phyloP scores from a whole-genome alignment of 148 eudicot genomes.

The Salicornia ramosissima region DNA sequence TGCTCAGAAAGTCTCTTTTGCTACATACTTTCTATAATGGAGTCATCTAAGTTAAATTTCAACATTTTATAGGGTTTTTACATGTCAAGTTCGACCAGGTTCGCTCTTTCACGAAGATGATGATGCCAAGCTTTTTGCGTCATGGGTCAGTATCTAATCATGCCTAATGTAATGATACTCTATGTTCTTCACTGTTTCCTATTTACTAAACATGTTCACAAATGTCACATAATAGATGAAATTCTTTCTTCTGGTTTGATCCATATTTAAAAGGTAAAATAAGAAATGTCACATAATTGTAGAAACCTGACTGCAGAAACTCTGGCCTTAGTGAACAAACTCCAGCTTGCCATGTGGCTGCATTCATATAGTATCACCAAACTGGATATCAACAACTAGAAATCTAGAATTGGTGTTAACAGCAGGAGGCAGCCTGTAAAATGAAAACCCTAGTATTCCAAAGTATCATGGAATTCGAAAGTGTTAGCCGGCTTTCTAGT shows the following conservation, averaged over 20 bases:
- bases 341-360: no score
- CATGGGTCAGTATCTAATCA: constrained; percentile 65
- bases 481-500: no score
- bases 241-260: background rate
- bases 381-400: no score
- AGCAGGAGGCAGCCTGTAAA: no score
- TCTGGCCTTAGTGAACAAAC: no score
- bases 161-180: constrained; percentile 11
- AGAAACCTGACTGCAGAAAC: no score
- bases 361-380: no score
- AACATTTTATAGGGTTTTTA: constrained; percentile 46
- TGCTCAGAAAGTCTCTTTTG: background rate
- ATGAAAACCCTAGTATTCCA: no score
- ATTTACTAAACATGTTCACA: background rate
- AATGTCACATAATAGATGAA: background rate
- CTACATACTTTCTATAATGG: background rate
- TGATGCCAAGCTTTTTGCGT: constrained; percentile 78
- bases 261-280: background rate
- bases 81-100: constrained; percentile 95
- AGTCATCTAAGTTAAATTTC: constrained; percentile 16
- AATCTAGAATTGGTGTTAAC: no score
- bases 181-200: background rate
- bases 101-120: constrained; percentile 64
- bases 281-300: no score
- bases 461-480: no score